These are phyloP conservation scores for Neurospora sp. DNA, from an alignment of 495 filamentous ascomycete species.

Conservation along the genomic window DNA sequence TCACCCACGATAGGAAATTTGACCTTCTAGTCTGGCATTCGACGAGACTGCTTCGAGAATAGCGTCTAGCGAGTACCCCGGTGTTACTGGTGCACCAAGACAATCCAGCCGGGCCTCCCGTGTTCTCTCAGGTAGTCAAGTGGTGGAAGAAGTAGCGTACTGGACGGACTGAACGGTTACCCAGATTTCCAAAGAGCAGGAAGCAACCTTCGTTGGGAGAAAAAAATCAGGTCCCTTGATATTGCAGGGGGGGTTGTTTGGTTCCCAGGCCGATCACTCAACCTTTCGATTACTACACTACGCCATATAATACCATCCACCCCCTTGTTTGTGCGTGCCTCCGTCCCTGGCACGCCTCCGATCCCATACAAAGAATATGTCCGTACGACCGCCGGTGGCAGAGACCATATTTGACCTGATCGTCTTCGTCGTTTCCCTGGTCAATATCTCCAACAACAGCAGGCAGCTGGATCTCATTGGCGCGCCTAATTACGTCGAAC, in stretches of 20 bases:
- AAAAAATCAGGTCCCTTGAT: neutral
- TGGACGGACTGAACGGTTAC: neutral
- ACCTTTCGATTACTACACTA: neutral
- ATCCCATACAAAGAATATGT: neutral
- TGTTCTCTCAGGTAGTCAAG: neutral
- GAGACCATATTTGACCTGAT: conserved; percentile 10
- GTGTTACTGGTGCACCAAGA: neutral
- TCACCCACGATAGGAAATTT: neutral
- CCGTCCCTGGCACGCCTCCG: neutral
- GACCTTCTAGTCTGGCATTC: neutral
- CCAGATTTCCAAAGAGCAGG: neutral
- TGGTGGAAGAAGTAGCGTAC: neutral
- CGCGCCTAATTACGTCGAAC: conserved; percentile 1
- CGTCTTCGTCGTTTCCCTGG: conserved; percentile 8
- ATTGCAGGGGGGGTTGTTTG: neutral
- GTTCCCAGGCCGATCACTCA: neutral
- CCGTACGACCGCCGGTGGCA: conserved; percentile 1
- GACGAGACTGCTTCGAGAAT: neutral
- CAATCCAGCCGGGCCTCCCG: neutral
- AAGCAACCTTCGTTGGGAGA: neutral
- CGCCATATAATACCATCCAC: conserved; percentile 1
- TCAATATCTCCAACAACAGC: conserved; percentile 7
- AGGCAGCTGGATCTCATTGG: conserved; percentile 5
- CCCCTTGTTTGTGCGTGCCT: neutral
- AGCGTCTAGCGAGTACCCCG: neutral